Percentiles rank a stretch among this genome's conserved stretches.
phyloP scores from a whole-genome alignment of 768 basidiomycete genomes.

The Panus rudis region DNA sequence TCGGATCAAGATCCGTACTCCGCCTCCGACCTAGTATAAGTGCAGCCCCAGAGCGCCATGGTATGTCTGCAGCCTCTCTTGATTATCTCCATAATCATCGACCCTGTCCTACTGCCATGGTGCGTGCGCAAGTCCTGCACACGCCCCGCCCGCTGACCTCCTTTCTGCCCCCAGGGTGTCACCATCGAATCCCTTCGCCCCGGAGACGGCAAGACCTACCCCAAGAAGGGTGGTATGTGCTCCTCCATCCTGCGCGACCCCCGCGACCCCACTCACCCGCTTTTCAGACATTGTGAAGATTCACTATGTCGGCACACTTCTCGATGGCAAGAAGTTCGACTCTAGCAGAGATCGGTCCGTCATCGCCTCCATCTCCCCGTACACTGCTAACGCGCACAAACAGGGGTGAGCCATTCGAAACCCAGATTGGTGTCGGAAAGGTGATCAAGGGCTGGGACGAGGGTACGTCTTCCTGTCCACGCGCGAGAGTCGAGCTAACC shows the following conservation, averaged over 20 bases:
- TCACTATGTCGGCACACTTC: slow-evolving; percentile 73
- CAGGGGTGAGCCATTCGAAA: slow-evolving; percentile 56
- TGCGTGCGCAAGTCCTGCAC: slow-evolving; percentile 11
- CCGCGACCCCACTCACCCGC: background rate
- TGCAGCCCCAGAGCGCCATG: slow-evolving; percentile 24
- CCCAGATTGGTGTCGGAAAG: slow-evolving; percentile 69
- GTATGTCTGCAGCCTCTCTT: slow-evolving; percentile 25
- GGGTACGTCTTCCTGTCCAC: slow-evolving; percentile 42
- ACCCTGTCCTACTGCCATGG: slow-evolving; percentile 25
- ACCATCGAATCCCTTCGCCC: slow-evolving; percentile 47
- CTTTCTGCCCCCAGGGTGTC: slow-evolving; percentile 51
- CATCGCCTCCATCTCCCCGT: slow-evolving; percentile 8
- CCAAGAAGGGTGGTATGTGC: slow-evolving; percentile 61
- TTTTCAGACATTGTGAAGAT: slow-evolving; percentile 59
- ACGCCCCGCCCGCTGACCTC: slow-evolving; percentile 2
- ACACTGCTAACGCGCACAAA: background rate
- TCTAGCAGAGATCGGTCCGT: slow-evolving; percentile 70
- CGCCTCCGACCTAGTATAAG: slow-evolving; percentile 45
- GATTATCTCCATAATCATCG: slow-evolving; percentile 16
- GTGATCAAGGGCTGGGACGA: slow-evolving; percentile 93
- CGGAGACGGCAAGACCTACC: slow-evolving; percentile 61
- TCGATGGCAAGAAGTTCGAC: slow-evolving; percentile 62
- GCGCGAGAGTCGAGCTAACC: background rate
- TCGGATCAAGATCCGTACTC: slow-evolving; percentile 78
- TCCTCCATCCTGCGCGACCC: background rate